Evolutionary conservation across 2,329 filamentous ascomycete species (phyloP).

Genomic region (Aspergillus latus): DNA sequence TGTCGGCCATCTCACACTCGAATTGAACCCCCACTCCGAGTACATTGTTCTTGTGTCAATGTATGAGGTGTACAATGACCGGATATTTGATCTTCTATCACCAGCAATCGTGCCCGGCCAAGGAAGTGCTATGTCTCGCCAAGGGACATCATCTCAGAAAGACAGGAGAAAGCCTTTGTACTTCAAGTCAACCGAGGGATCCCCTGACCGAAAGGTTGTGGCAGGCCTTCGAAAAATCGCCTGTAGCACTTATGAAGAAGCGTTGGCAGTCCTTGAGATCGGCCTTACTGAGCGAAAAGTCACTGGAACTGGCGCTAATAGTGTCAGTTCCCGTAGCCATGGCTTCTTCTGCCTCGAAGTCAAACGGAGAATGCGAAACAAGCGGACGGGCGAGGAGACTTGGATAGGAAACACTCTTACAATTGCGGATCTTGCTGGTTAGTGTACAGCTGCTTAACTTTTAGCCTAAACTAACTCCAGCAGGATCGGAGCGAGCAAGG

Average conservation of each 20-base stretch:
- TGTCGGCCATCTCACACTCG: conserved; percentile 67
- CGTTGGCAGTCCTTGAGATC: conserved; percentile 84
- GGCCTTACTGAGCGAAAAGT: conserved; percentile 84
- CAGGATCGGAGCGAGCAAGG: conserved; percentile 80
- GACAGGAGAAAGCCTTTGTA: conserved; percentile 77
- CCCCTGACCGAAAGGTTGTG: conserved; percentile 89
- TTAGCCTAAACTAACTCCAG: conserved; percentile 16
- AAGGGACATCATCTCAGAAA: conserved; percentile 56
- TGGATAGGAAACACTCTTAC: conserved; percentile 81
- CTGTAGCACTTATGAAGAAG: conserved; percentile 78
- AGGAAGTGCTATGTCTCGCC: conserved; percentile 39
- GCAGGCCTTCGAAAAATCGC: conserved; percentile 88
- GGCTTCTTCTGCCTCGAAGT: conserved; percentile 96
- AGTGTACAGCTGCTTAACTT: conserved; percentile 17
- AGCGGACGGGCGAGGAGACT: conserved; percentile 53
- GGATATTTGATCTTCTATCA: conserved; percentile 89
- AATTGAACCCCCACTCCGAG: conserved; percentile 67
- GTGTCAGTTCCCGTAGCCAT: conserved; percentile 86
- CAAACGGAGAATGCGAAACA: conserved; percentile 67
- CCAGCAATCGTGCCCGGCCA: conserved; percentile 47
- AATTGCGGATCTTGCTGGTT: conserved; percentile 85
- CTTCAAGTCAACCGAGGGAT: conserved; percentile 88
- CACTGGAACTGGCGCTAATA: conserved; percentile 89
- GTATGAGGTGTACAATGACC: conserved; percentile 99
- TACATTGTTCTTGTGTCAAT: conserved; percentile 91